These are phyloP conservation scores for Bertia moriformis DNA, from an alignment of 2,329 filamentous ascomycete species.

Conservation along the genomic window DNA sequence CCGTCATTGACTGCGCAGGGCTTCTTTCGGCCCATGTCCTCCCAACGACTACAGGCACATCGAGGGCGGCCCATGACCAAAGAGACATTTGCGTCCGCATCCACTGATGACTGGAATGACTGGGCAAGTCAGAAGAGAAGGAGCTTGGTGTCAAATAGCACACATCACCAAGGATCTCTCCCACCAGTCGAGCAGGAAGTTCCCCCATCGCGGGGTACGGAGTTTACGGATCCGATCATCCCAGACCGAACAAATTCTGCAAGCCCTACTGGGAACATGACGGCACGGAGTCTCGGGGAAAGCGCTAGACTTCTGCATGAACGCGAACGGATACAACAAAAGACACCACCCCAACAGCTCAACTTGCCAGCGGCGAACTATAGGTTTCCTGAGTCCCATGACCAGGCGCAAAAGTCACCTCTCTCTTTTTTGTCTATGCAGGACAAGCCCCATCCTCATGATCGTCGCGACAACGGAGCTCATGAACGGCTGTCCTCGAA, in stretches of 20 bases:
- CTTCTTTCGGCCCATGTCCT: constrained; percentile 95
- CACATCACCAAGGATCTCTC: constrained; percentile 12
- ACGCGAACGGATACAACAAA: constrained; percentile 12
- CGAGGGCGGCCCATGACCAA: constrained; percentile 35
- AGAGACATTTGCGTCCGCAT: constrained; percentile 22
- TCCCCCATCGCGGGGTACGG: constrained; percentile 65
- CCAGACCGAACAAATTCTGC: constrained; percentile 63
- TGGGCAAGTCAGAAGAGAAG: constrained; percentile 41
- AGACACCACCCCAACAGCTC: not conserved
- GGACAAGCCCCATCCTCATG: constrained; percentile 4
- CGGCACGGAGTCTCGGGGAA: constrained; percentile 52
- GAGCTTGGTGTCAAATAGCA: constrained; percentile 19
- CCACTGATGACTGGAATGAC: constrained; percentile 27
- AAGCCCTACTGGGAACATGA: constrained; percentile 44
- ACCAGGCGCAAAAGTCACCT: not conserved
- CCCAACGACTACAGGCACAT: constrained; percentile 83
- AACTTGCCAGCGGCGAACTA: constrained; percentile 2
- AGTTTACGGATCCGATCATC: constrained; percentile 61
- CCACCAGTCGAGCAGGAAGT: constrained; percentile 37
- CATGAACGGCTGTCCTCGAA: constrained; percentile 7
- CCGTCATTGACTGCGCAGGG: constrained; percentile 67
- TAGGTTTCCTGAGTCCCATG: constrained; percentile 9
- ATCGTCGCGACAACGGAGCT: constrained; percentile 14
- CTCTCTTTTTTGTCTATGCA: not conserved
- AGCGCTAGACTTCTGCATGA: constrained; percentile 66